Evolutionary conservation across 768 basidiomycete species (phyloP).

Genomic region (Termitomyces titanicus): DNA sequence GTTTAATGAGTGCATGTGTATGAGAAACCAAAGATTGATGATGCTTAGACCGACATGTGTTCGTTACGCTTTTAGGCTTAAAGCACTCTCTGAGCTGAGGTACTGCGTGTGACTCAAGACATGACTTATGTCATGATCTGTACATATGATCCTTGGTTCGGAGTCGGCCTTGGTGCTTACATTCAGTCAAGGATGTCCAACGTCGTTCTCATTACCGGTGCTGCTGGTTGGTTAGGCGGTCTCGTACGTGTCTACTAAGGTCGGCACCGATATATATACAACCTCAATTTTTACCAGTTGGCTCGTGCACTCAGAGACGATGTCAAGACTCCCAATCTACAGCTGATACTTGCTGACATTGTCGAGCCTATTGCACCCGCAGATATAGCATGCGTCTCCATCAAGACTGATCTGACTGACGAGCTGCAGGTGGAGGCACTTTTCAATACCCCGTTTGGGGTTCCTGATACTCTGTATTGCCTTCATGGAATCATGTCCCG

Average conservation of each 20-base stretch:
- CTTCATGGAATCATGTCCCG: constrained; percentile 63
- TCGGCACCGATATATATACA: not conserved
- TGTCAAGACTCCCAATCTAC: constrained; percentile 30
- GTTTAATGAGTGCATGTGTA: not conserved
- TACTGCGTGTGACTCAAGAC: not conserved
- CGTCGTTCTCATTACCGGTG: constrained; percentile 42
- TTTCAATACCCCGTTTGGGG: constrained; percentile 35
- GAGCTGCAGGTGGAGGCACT: constrained; percentile 29
- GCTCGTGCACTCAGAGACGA: constrained; percentile 29
- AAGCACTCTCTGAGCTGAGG: not conserved
- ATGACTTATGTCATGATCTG: not conserved
- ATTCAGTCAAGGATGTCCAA: constrained; percentile 19
- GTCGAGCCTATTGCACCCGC: constrained; percentile 33
- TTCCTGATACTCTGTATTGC: constrained; percentile 43
- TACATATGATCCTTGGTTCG: not conserved
- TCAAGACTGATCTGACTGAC: constrained; percentile 41
- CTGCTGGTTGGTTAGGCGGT: constrained; percentile 36
- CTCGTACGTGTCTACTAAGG: constrained; percentile 24
- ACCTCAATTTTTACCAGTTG: constrained; percentile 26
- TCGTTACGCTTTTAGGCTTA: not conserved
- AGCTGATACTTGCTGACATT: constrained; percentile 51
- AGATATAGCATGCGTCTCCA: constrained; percentile 23
- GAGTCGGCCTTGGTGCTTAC: not conserved
- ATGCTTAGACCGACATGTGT: not conserved
- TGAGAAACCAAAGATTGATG: not conserved